A percentile compares a stretch with the other conserved stretches of the same genome.
Conservation (phyloP, 805 yeast genomes). For the Ogataea pilisensis region DNA sequence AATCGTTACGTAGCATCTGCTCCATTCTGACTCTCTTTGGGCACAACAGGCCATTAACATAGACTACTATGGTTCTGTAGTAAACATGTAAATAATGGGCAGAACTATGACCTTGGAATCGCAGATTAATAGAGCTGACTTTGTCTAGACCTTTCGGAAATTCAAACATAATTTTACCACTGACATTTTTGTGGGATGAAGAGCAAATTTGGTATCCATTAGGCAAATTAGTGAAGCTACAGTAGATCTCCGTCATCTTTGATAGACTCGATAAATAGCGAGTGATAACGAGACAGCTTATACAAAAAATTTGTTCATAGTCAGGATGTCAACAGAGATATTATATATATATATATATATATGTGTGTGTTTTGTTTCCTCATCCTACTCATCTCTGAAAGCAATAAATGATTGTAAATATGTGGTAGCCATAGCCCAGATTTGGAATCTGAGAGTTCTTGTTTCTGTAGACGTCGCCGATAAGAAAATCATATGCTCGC, state of each 20-base stretch:
- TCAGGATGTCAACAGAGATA: neutral
- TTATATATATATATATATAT: too few relatives aligned
- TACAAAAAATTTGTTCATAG: neutral
- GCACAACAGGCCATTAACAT: neutral
- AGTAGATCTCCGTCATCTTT: neutral
- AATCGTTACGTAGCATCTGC: neutral
- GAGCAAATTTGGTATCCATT: conserved; percentile 5
- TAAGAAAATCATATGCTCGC: too few relatives aligned
- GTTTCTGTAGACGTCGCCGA: too few relatives aligned
- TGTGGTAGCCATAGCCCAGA: too few relatives aligned
- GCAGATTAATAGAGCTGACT: conserved; percentile 8
- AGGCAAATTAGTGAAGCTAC: neutral
- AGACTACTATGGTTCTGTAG: conserved; percentile 1
- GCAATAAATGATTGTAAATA: too few relatives aligned
- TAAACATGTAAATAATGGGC: conserved; percentile 7
- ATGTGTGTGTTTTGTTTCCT: too few relatives aligned
- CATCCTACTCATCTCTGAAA: too few relatives aligned
- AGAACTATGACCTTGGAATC: conserved; percentile 10
- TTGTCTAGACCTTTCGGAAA: conserved; percentile 5
- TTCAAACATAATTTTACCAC: conserved; percentile 10
- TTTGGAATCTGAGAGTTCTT: too few relatives aligned
- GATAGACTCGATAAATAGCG: neutral
- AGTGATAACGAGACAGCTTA: neutral
- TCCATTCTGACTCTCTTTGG: neutral
- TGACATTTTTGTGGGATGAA: conserved; percentile 10